Evolutionary conservation across 306 rosid species (phyloP), one percentile per base, ranked within the genome.

Genomic region (Quercus aquifolioides): DNA sequence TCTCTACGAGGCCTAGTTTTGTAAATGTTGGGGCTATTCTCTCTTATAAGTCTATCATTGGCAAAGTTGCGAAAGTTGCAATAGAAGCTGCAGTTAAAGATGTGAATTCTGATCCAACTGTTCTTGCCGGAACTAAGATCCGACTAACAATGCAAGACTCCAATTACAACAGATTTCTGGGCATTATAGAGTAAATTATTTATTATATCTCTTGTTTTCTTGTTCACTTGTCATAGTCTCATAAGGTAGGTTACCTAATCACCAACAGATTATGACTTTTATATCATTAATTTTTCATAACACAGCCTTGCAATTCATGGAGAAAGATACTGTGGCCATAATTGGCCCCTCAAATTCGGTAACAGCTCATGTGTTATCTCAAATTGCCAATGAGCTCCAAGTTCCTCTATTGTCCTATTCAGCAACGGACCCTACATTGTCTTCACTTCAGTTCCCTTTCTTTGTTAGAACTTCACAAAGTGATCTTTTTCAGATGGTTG

Each of bases 301-400:
- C 93, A 95, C 94, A 95, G 99, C 91, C 80, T 89, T 93, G 85
- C 84, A 73, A 80, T 88, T 95, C 79, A 91, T 92, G 90, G 92
- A 88, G 83, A 84, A 59, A 15, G 86, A 83, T 41, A 84, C 92
- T 18, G 86, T 91, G 82, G 99, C 99, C 54, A 90, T 95, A 86
- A 93, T 95, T 80, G 99, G 99, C 5, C 99, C 98, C 11, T 98
- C 86, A 68, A 79, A 80, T 49, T 94, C 97, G 64, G 90, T 83
- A 71, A 88, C 90, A 28, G 99, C 98, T 84, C 97, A 95, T 88
- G 87, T 87, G 57, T 82, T 95, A 89, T 84, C 97, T 70, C 96
- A 91, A 63, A 91, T 95, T 82, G 98, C 99, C 54, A 89, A 90
- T 46, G 98, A 93, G 87, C 94, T 95, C 81, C 95, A 87, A 73